phyloP scores from a whole-genome alignment of 2,329 filamentous ascomycete genomes.

The Claviceps purpurea region DNA sequence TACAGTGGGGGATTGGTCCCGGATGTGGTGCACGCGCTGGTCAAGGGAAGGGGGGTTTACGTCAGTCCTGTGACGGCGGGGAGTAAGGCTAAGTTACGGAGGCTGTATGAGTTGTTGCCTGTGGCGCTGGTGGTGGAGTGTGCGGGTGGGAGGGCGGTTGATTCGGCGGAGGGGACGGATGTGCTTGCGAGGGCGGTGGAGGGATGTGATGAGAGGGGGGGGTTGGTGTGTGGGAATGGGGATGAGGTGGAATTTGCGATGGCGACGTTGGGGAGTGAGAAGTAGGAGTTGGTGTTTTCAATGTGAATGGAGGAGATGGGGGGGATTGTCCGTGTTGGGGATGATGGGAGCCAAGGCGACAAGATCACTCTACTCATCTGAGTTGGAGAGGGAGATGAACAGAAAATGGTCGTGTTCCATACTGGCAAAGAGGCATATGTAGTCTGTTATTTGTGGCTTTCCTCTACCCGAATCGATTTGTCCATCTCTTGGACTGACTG shows the following conservation, averaged over 20 bases:
- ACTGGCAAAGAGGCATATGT: too few species aligned
- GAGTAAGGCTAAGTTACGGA: constrained; percentile 42
- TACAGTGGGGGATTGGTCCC: constrained; percentile 50
- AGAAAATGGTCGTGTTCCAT: too few species aligned
- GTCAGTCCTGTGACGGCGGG: constrained; percentile 39
- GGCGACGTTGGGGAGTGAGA: not conserved
- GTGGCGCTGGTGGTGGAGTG: constrained; percentile 48
- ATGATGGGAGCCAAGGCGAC: too few species aligned
- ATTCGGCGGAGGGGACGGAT: constrained; percentile 27
- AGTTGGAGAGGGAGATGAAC: too few species aligned
- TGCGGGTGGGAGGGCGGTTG: constrained; percentile 41
- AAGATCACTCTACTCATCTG: too few species aligned
- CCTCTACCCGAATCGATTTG: too few species aligned
- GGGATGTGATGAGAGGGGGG: constrained; percentile 35
- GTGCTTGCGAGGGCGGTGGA: constrained; percentile 26
- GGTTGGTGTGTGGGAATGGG: constrained; percentile 35
- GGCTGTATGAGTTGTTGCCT: constrained; percentile 45
- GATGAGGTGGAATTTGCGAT: constrained; percentile 31
- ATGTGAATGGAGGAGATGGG: too few species aligned
- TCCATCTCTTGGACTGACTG: too few species aligned
- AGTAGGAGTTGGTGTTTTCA: not conserved
- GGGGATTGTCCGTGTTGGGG: not conserved
- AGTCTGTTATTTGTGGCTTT: too few species aligned
- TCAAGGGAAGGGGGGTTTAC: constrained; percentile 50
- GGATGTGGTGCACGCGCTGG: constrained; percentile 44